Percentiles rank a stretch among this genome's conserved stretches.
Conservation (phyloP, 176 grass and related monocot genomes). For the Bromus sterilis region DNA sequence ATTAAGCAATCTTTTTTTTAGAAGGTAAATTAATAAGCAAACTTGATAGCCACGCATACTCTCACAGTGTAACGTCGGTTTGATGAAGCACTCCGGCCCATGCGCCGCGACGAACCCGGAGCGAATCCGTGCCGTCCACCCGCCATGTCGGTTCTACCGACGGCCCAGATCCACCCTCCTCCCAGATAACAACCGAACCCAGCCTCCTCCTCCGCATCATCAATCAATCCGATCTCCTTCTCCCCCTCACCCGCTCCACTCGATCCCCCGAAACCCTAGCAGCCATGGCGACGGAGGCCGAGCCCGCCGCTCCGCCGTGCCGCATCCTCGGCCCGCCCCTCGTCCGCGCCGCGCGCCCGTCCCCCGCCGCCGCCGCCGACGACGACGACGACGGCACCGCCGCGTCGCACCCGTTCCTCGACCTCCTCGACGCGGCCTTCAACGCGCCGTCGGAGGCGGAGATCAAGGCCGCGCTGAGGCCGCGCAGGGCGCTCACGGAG, state of each 20-base stretch:
- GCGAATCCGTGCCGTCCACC: not conserved
- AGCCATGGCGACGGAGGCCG: not conserved
- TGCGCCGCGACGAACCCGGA: not conserved
- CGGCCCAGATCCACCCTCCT: not conserved
- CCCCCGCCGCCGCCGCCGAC: too few relatives aligned
- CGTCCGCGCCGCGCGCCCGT: not conserved
- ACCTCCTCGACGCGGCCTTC: constrained; percentile 28
- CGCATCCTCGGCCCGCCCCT: not conserved
- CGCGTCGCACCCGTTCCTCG: constrained; percentile 8
- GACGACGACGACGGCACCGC: not conserved
- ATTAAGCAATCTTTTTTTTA: too few relatives aligned
- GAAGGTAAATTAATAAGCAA: too few relatives aligned
- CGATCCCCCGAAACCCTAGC: not conserved
- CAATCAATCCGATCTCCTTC: not conserved
- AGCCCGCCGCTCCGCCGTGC: not conserved
- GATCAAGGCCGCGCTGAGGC: not conserved
- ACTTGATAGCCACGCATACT: not conserved
- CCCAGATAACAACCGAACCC: not conserved
- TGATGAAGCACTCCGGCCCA: not conserved
- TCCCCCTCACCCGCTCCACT: too few relatives aligned
- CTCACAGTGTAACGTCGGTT: not conserved
- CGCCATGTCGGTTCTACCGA: not conserved
- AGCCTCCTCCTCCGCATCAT: not conserved
- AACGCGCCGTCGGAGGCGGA: not conserved
- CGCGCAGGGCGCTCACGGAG: constrained; percentile 21